A percentile compares a stretch with the other conserved stretches of the same genome.
Conservation (phyloP, 495 filamentous ascomycete genomes). For the Annulohypoxylon moriforme region DNA sequence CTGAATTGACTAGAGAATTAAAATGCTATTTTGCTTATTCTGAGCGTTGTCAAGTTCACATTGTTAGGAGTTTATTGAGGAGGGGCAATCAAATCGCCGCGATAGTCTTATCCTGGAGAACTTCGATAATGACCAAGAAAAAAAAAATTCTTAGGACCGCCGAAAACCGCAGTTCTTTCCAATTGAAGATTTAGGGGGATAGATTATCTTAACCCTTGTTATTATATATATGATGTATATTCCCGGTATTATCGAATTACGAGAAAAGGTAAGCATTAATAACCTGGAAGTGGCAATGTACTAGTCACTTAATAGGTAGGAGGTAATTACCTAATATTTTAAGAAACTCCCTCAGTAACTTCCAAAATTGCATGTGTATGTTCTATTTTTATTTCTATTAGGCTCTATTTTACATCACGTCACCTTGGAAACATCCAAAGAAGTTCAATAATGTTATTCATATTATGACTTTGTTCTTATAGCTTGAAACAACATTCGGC, state of each 20-base stretch:
- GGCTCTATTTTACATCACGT: not conserved
- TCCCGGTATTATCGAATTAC: not conserved
- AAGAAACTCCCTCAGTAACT: not conserved
- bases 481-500: not conserved
- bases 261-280: not conserved
- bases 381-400: not conserved
- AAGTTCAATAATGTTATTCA: not conserved
- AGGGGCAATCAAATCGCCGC: conserved; percentile 40
- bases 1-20: conserved; percentile 32
- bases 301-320: not conserved
- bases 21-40: conserved; percentile 3
- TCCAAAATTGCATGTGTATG: not conserved
- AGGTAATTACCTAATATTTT: not conserved
- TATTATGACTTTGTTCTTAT: not conserved
- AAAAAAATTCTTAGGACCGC: conserved; percentile 39
- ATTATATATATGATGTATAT: conserved; percentile 3
- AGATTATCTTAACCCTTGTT: conserved; percentile 27
- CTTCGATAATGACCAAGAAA: conserved; percentile 32
- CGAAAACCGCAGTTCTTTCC: conserved; percentile 39
- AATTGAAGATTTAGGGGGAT: conserved; percentile 23
- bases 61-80: conserved; percentile 39
- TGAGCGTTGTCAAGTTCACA: conserved; percentile 35
- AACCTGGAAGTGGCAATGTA: not conserved
- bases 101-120: conserved; percentile 33
- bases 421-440: not conserved